Conservation (phyloP, 2,329 filamentous ascomycete genomes). For the Arthrobotrys musiformis region DNA sequence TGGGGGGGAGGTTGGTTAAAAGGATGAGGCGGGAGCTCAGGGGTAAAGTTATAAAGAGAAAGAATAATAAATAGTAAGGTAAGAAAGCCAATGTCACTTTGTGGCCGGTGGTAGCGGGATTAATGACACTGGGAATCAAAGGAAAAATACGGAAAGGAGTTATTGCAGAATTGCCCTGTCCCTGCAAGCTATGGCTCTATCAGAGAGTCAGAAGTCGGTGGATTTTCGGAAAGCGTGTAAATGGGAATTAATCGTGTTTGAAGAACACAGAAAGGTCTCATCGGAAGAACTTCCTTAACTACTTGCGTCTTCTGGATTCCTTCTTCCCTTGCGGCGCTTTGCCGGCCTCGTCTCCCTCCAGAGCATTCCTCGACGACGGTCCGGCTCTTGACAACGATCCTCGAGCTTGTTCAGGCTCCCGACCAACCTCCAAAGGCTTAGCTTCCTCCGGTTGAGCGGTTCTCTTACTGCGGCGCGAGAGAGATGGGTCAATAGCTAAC, state of each 20-base stretch:
- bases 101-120: no score
- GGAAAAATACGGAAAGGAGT: no score
- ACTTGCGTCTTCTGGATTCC: conserved; percentile 19
- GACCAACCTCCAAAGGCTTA: conserved; percentile 5
- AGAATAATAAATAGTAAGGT: no score
- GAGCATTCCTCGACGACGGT: neutral
- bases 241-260: neutral
- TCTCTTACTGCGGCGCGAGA: neutral
- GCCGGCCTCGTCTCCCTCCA: neutral
- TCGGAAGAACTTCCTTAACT: conserved; percentile 25
- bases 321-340: neutral
- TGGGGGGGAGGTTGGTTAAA: no score
- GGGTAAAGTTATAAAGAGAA: no score
- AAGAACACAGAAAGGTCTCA: conserved; percentile 6
- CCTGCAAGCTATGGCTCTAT: no score
- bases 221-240: neutral
- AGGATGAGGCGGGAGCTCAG: no score
- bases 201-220: no score
- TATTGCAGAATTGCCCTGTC: no score
- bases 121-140: no score
- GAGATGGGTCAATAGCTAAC: neutral
- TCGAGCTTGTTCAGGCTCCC: neutral
- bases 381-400: neutral
- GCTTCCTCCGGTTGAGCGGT: conserved; percentile 7
- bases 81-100: no score